Evolutionary conservation across 139 green algal species (phyloP).

Genomic region (Deuterostichococcus epilithicus): DNA sequence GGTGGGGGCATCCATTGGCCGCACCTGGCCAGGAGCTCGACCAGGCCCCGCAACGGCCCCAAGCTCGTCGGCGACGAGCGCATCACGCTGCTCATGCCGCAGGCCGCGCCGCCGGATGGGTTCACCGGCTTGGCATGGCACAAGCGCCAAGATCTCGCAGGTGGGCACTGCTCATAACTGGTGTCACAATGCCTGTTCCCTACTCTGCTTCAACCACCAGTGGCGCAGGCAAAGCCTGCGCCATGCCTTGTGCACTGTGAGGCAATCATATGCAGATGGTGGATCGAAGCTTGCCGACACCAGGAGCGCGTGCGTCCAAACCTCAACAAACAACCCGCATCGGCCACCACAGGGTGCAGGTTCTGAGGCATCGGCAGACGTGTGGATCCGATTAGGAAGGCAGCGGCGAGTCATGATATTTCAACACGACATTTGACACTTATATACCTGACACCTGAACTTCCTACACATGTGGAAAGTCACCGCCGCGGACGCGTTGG

Average conservation of each 20-base stretch:
- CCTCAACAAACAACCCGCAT: too few species aligned
- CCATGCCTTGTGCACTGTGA: not conserved
- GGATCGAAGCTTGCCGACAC: not conserved
- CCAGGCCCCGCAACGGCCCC: not conserved
- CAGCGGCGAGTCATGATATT: not conserved
- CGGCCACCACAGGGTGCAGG: too few species aligned
- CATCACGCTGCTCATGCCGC: slow-evolving; percentile 16
- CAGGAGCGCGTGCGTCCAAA: too few species aligned
- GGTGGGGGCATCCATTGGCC: not conserved
- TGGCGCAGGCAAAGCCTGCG: not conserved
- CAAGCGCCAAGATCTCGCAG: slow-evolving; percentile 9
- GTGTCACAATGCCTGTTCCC: not conserved
- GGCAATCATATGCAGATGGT: not conserved
- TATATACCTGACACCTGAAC: not conserved
- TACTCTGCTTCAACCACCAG: not conserved
- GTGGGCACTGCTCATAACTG: not conserved
- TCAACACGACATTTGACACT: not conserved
- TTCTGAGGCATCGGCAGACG: too few species aligned
- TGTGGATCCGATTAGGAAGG: too few species aligned
- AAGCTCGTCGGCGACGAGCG: slow-evolving; percentile 19
- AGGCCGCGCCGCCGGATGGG: not conserved
- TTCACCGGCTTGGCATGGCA: slow-evolving; percentile 25
- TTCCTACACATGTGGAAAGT: not conserved
- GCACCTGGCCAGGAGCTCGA: slow-evolving; percentile 4
- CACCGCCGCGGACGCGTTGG: not conserved